Evolutionary conservation across 495 filamentous ascomycete species (phyloP).

Genomic region (Opeltia flavorubescens): DNA sequence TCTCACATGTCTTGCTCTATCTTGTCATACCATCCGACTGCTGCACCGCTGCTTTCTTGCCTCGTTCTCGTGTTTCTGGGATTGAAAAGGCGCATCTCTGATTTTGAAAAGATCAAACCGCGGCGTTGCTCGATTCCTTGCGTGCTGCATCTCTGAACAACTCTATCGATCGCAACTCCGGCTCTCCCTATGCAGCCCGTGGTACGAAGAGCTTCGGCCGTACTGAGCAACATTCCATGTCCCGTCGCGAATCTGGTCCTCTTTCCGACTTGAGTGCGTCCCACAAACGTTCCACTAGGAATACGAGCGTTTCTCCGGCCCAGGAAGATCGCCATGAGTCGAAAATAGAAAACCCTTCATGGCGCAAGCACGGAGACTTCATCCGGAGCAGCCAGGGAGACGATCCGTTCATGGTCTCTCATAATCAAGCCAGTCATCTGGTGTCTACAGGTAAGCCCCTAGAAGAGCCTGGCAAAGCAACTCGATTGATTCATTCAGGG

Average conservation of each 20-base stretch:
- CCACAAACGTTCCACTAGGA: background rate
- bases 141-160: conserved; percentile 9
- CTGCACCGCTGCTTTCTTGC: background rate
- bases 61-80: background rate
- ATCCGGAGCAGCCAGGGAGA: conserved; percentile 1
- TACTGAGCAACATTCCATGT: background rate
- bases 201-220: conserved; percentile 1
- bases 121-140: conserved; percentile 9
- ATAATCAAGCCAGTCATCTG: background rate
- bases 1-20: no score
- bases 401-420: conserved; percentile 11
- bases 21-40: background rate
- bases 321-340: background rate
- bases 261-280: background rate
- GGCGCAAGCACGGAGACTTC: conserved; percentile 1
- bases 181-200: conserved; percentile 10
- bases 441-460: conserved; percentile 1
- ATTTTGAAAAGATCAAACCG: conserved; percentile 1
- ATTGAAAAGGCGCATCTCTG: background rate
- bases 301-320: conserved; percentile 4
- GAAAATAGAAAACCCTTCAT: conserved; percentile 7
- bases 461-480: background rate
- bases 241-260: conserved; percentile 4
- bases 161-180: conserved; percentile 10
- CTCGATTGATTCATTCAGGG: background rate